Conservation (phyloP, 2,329 filamentous ascomycete genomes). For the Cladosporium cucumerinum region DNA sequence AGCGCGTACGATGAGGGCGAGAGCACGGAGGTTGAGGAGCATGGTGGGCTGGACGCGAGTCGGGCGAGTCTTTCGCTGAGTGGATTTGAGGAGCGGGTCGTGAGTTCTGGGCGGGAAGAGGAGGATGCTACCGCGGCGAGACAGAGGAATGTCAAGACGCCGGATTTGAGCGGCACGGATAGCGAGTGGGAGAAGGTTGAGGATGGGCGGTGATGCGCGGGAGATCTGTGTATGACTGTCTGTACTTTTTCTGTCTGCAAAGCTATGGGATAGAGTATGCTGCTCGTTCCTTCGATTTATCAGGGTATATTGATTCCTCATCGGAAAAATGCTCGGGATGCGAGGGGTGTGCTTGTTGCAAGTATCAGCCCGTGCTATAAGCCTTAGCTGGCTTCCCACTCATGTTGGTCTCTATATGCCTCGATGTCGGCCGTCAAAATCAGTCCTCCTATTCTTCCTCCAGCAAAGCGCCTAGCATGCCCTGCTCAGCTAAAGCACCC, state of each 20-base stretch:
- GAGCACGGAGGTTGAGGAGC: conserved; percentile 43
- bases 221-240: background rate
- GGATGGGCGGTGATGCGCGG: conserved; percentile 51
- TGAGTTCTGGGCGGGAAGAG: conserved; percentile 14
- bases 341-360: background rate
- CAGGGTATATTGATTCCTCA: conserved; percentile 1
- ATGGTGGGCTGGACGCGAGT: conserved; percentile 19
- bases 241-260: background rate
- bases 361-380: background rate
- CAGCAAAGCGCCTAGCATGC: conserved; percentile 48
- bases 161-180: conserved; percentile 59
- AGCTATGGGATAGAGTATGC: background rate
- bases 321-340: background rate
- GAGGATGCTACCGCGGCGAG: conserved; percentile 18
- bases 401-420: background rate
- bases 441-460: background rate
- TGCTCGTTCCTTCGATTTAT: background rate
- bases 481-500: conserved; percentile 64
- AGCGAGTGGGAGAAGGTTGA: conserved; percentile 98
- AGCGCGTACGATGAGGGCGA: conserved; percentile 44
- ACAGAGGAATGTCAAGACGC: conserved; percentile 18
- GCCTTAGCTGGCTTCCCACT: background rate
- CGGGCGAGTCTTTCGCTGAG: conserved; percentile 16
- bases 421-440: background rate
- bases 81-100: conserved; percentile 18